Base-by-base conservation (phyloP, 2,329 filamentous ascomycete species). In the Epichloe uncinata region DNA sequence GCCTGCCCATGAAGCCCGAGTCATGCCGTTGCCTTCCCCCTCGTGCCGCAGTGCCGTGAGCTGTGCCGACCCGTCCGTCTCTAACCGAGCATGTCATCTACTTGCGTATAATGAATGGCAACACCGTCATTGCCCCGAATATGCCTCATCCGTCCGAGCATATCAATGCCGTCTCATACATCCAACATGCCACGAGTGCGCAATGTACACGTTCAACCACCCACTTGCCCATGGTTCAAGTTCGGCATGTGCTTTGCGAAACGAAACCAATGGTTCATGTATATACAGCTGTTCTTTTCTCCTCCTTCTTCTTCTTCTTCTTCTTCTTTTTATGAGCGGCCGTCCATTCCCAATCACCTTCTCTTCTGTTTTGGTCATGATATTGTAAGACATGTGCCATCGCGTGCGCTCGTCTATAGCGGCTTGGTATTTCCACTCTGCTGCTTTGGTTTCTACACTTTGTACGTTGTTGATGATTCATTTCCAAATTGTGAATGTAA, bases 51-150 rank as follows among this genome's bases (percentile, higher is more conserved):
- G n/a, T 45, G 48, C 48, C 15, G 36, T 42, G n/a, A n/a, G n/a
- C n/a, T n/a, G n/a, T n/a, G n/a, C n/a, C n/a, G n/a, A n/a, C n/a
- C n/a, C 48, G 42, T 5, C 47, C n/a, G 11, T 46, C 41, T 50
- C 42, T 46, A 50, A 42, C 48, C 42, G 45, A 45, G 42, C 41
- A 45, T 45, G 4, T 38, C 44, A 38, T 49, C 47, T 45, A 49
- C 47, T 20, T 18, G 37, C 47, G 3, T 43, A 18, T 26, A 42
- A 34, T 42, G 22, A 33, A 18, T n/a, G 18, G 8, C 26, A 41
- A 16, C 38, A 12, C 18, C 38, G 3, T 33, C 46, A 9, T 30
- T 42, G 6, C 38, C 38, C 38, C 16, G 16, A 11, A 9, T 5
- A 12, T 18, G 6, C 9, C 26, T 34, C 40, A 30, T 38, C 33